Evolutionary conservation across 805 yeast genomes (phyloP).

Genomic region (Candida parachauliodes): DNA sequence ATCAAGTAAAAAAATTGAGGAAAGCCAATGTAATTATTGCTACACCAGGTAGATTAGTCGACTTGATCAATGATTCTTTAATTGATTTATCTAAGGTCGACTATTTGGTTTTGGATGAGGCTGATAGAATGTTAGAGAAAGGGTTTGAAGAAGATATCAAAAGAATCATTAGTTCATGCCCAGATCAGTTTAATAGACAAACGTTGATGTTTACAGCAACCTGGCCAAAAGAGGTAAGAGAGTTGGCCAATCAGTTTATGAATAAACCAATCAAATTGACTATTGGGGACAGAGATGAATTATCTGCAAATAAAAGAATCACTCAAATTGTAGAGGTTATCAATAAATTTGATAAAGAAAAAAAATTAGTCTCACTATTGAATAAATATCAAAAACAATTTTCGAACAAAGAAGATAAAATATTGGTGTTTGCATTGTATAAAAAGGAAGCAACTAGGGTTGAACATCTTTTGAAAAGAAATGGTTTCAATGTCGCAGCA

Average conservation of each 20-base stretch:
- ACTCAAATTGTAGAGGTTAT: conserved; percentile 91
- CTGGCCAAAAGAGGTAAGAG: conserved; percentile 99
- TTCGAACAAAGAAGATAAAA: conserved; percentile 67
- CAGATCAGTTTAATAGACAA: conserved; percentile 51
- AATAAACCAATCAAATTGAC: conserved; percentile 81
- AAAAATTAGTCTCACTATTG: conserved; percentile 65
- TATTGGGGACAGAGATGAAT: conserved; percentile 91
- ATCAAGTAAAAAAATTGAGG: conserved; percentile 68
- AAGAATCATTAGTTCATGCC: conserved; percentile 48
- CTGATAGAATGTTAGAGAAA: conserved; percentile 97
- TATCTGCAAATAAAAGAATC: conserved; percentile 91
- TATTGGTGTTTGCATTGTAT: conserved; percentile 88
- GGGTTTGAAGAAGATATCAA: conserved; percentile 98
- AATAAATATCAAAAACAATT: conserved; percentile 59
- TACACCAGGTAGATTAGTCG: conserved; percentile 96
- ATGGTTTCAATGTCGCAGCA: conserved; percentile 82
- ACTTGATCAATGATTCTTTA: conserved; percentile 84
- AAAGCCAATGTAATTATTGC: conserved; percentile 81
- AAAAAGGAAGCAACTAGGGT: conserved; percentile 95
- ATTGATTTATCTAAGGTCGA: conserved; percentile 63
- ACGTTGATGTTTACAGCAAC: conserved; percentile 99
- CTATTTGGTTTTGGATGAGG: conserved; percentile 91
- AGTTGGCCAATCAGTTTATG: conserved; percentile 84
- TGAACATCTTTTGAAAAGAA: conserved; percentile 67
- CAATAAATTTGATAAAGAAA: conserved; percentile 72